These are phyloP conservation scores for Pseudogymnoascus sp. DNA, from an alignment of 2,329 filamentous ascomycete species.

Conservation along the genomic window DNA sequence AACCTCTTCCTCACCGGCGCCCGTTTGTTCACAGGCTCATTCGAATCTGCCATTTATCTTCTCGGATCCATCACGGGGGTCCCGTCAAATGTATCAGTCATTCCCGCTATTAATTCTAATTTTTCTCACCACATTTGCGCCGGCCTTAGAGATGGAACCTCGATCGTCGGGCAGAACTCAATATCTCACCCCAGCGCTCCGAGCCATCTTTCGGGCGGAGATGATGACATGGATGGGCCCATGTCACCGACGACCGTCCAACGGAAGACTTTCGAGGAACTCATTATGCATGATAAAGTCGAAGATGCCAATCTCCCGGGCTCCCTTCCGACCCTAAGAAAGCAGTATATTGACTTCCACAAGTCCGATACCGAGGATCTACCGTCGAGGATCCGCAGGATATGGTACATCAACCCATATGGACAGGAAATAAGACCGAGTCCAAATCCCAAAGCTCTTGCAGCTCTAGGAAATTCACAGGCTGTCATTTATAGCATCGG, in stretches of 20 bases:
- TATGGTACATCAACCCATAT: conserved; percentile 98
- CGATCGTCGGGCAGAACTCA: conserved; percentile 86
- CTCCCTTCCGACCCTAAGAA: conserved; percentile 68
- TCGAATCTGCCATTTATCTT: conserved; percentile 87
- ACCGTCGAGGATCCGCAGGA: conserved; percentile 64
- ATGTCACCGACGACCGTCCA: conserved; percentile 11
- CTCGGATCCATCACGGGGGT: conserved; percentile 82
- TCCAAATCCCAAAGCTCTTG: conserved; percentile 72
- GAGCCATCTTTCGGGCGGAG: background rate
- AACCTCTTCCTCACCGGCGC: conserved; percentile 79
- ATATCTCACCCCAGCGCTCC: conserved; percentile 64
- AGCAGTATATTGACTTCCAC: conserved; percentile 73
- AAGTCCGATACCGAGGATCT: conserved; percentile 71
- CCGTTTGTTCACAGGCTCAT: conserved; percentile 81
- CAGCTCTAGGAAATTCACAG: conserved; percentile 54
- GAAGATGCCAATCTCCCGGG: conserved; percentile 79
- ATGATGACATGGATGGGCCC: conserved; percentile 14
- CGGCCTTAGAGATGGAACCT: conserved; percentile 63
- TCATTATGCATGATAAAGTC: conserved; percentile 53
- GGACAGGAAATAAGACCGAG: conserved; percentile 88
- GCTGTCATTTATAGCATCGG: conserved; percentile 87
- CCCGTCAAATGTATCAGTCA: conserved; percentile 64
- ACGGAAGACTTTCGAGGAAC: conserved; percentile 27
- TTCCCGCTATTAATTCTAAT: conserved; percentile 89
- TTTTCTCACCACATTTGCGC: conserved; percentile 93